Conservation (phyloP, 768 basidiomycete species). For the Amanita thiersii region DNA sequence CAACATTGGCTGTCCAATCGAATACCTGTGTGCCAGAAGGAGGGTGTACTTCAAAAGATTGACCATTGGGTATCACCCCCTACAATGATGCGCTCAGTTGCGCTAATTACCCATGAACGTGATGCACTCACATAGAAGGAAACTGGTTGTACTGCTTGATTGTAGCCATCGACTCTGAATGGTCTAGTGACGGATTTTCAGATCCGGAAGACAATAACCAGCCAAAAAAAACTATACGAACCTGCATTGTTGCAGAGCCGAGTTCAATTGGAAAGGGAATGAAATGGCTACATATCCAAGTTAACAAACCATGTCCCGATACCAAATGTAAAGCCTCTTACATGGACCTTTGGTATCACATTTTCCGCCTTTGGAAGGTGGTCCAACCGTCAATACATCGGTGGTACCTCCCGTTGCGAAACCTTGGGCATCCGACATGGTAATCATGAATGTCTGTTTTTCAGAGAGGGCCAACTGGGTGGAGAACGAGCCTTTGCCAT, state of each 20-base stretch:
- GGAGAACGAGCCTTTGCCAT: constrained; percentile 46
- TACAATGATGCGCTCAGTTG: constrained; percentile 15
- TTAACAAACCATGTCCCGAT: constrained; percentile 1
- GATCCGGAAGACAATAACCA: neutral
- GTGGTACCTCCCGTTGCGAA: constrained; percentile 61
- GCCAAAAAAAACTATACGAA: constrained; percentile 19
- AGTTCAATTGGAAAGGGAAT: constrained; percentile 44
- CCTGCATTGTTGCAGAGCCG: constrained; percentile 56
- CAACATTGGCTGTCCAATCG: constrained; percentile 51
- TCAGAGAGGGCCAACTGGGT: constrained; percentile 34
- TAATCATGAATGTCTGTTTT: constrained; percentile 36
- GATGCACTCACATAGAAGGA: constrained; percentile 38
- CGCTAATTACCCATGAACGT: neutral
- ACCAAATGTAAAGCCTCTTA: constrained; percentile 13
- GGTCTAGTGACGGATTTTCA: constrained; percentile 23
- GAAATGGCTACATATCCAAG: constrained; percentile 19
- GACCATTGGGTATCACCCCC: constrained; percentile 61
- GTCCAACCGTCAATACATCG: constrained; percentile 36
- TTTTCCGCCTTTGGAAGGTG: constrained; percentile 31
- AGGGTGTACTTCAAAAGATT: constrained; percentile 35
- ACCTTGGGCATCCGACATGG: constrained; percentile 68
- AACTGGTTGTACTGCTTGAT: constrained; percentile 40
- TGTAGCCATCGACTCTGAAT: constrained; percentile 37
- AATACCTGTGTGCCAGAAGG: constrained; percentile 29
- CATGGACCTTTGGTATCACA: constrained; percentile 45